Percentiles rank a stretch among this genome's conserved stretches.
Evolutionary conservation across 1,139 yeast species (phyloP).

Genomic region (Starmera stellimalicola): DNA sequence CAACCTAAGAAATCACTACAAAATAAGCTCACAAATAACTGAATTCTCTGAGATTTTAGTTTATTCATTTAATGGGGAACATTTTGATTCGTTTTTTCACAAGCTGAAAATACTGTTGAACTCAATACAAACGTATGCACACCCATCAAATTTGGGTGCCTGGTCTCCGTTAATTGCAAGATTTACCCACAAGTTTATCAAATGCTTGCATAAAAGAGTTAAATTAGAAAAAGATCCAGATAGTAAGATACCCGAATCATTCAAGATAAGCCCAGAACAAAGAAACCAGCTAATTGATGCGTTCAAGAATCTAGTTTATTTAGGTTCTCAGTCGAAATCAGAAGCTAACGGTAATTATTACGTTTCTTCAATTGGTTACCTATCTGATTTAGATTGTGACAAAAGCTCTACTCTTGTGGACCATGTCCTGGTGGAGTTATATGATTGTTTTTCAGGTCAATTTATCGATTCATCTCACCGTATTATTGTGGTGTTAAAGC

Average conservation of each 20-base stretch:
- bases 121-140: conserved; percentile 76
- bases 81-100: conserved; percentile 41
- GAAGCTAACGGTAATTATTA: conserved; percentile 50
- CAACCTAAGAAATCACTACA: conserved; percentile 42
- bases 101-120: conserved; percentile 47
- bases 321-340: conserved; percentile 76
- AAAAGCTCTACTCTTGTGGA: conserved; percentile 44
- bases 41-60: conserved; percentile 58
- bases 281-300: conserved; percentile 33
- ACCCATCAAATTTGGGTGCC: conserved; percentile 82
- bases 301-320: conserved; percentile 49
- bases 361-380: conserved; percentile 48
- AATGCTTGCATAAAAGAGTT: conserved; percentile 50
- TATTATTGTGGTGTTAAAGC: conserved; percentile 62
- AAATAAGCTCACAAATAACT: conserved; percentile 43
- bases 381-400: conserved; percentile 56
- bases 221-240: conserved; percentile 34
- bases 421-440: conserved; percentile 59
- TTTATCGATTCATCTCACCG: conserved; percentile 80
- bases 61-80: conserved; percentile 51
- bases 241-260: conserved; percentile 26
- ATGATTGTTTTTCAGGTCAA: conserved; percentile 68
- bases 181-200: conserved; percentile 45
- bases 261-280: conserved; percentile 35
- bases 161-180: conserved; percentile 75